Evolutionary conservation across 2,329 filamentous ascomycete species (phyloP).

Genomic region (Penicillium aurantiogriseum): DNA sequence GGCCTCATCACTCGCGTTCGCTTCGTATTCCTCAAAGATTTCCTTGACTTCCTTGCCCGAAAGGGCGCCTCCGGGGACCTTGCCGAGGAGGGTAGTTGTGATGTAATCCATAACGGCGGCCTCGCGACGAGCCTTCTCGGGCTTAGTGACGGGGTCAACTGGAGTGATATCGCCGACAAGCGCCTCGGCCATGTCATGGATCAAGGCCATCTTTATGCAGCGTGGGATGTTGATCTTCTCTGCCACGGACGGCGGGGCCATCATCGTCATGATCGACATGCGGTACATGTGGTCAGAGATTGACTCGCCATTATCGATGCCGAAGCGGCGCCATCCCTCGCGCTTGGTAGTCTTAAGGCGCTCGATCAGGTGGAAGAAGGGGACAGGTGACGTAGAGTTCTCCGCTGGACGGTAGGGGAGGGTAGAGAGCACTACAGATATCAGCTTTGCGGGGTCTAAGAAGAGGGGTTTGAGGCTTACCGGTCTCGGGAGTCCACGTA

Average conservation of each 20-base stretch:
- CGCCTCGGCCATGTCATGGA: constrained; percentile 97
- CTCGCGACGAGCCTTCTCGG: constrained; percentile 86
- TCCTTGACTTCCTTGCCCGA: constrained; percentile 69
- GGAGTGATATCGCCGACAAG: constrained; percentile 97
- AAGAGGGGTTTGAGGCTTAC: constrained; percentile 20
- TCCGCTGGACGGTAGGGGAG: constrained; percentile 61
- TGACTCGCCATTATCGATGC: constrained; percentile 73
- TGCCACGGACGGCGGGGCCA: constrained; percentile 74
- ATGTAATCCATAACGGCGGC: constrained; percentile 90
- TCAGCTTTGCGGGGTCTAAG: constrained; percentile 2
- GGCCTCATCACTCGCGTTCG: constrained; percentile 76
- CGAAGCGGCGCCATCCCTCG: constrained; percentile 91
- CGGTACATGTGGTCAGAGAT: constrained; percentile 99
- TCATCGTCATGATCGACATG: constrained; percentile 95
- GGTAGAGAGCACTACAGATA: constrained; percentile 58
- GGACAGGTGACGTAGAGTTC: constrained; percentile 69
- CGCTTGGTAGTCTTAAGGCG: constrained; percentile 94
- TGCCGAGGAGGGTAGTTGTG: constrained; percentile 67
- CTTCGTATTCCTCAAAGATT: constrained; percentile 96
- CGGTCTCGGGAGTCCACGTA: constrained; percentile 38
- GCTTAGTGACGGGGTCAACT: constrained; percentile 78
- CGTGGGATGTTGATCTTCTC: constrained; percentile 71
- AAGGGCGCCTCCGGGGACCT: constrained; percentile 65
- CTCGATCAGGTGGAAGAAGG: constrained; percentile 93
- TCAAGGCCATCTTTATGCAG: constrained; percentile 91